Percentiles rank a stretch among this genome's conserved stretches.
Evolutionary conservation across 2,329 filamentous ascomycete genomes (phyloP).

Genomic region (Alternaria metachromatica): DNA sequence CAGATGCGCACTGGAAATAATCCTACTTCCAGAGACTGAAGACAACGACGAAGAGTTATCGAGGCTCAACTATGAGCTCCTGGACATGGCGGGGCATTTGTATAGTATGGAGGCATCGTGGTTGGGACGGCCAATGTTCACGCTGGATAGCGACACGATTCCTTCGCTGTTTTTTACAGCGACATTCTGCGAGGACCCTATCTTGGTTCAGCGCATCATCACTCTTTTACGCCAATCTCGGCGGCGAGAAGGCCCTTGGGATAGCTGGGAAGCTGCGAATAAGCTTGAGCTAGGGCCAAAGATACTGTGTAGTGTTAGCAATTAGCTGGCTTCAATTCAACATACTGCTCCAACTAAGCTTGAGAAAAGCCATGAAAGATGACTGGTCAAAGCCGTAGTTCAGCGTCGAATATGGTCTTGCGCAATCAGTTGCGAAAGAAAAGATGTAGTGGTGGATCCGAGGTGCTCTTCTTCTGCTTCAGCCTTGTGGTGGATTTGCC

Average conservation of each 20-base stretch:
- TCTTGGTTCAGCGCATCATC: not conserved
- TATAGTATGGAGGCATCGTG: conserved; percentile 6
- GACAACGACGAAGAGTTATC: not conserved
- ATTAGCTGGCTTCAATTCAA: not conserved
- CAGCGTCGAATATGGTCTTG: no score
- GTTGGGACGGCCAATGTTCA: conserved; percentile 6
- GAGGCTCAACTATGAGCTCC: not conserved
- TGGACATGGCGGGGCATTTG: not conserved
- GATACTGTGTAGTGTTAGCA: not conserved
- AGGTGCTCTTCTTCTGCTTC: no score
- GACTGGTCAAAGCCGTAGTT: no score
- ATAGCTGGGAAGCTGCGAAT: conserved; percentile 2
- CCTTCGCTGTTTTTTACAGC: not conserved
- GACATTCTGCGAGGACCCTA: not conserved
- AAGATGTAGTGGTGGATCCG: no score
- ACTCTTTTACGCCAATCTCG: not conserved
- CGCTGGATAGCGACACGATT: conserved; percentile 3
- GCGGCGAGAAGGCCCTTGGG: conserved; percentile 6
- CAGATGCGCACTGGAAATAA: not conserved
- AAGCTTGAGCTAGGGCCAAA: not conserved
- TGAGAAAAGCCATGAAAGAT: no score
- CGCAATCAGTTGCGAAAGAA: no score
- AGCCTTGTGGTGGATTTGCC: no score
- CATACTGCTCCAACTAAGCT: no score
- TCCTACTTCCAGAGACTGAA: not conserved